Evolutionary conservation across 176 grass and related monocot species (phyloP), one percentile per base, ranked within the genome.

Genomic region (Ensete glaucum): DNA sequence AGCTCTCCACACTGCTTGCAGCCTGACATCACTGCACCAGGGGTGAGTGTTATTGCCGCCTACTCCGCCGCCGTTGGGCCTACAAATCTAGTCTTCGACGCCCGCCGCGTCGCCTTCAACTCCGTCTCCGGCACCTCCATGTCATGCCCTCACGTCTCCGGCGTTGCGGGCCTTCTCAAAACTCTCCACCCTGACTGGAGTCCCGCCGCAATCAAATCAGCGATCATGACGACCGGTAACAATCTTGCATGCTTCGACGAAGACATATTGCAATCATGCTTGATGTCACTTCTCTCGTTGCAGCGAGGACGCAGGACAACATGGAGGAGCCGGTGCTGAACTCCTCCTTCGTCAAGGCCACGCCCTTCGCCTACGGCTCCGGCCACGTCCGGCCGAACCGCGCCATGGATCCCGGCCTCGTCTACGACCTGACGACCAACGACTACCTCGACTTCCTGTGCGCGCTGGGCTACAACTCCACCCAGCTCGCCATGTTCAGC

Each of bases 361-460:
- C 59, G 0, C 60, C 59, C 16, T 77, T 77, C 19, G 58, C 48
- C 7, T 65, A 77, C 52, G 75, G 75, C 15, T 77, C 75, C 0
- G 75, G 75, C 2, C 75, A 77, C 15, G 49, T 77, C 20, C 49
- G 12, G 24, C 75, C 75, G 19, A 77, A 77, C 75, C 59, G 43
- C n/a, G 75, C 75, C 48, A 77, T 53, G 75, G 75, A 77, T 52
- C 75, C 75, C 3, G 75, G 75, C 11, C 48, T 77, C 6, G 75
- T 77, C 49, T 77, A 64, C 29, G 75, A 77, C 57, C 59, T 77
- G 11, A 65, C 43, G 11, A 9, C 48, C 3, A 15, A 11, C 17
- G 75, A 77, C 57, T 77, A 77, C 59, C 24, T 77, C n/a, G 25
- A 65, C 75, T 77, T 52, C 75, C 16, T 77, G n/a, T 77, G 75